Base-by-base conservation (phyloP, 768 basidiomycete species). In the Amylocystis lapponica region DNA sequence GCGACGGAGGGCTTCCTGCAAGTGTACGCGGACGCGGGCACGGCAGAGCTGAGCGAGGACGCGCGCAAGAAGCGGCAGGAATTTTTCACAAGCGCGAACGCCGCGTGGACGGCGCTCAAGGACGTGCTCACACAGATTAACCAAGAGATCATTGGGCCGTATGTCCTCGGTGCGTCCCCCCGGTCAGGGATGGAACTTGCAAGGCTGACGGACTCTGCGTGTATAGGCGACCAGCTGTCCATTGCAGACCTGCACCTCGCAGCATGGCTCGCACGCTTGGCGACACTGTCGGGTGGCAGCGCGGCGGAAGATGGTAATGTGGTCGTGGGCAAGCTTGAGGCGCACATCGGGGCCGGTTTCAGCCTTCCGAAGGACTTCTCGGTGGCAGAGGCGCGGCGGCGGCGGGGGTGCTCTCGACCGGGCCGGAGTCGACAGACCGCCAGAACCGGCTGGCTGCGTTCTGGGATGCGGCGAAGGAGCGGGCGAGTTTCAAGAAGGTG, bases 201-300 rank as follows among this genome's bases (percentile, higher is more conserved):
- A 29, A 32, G 5, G 33, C 12, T 34, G 17, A n/a, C 33, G 9
- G 11, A 23, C 26, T 3, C 33, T 34, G 33, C 33, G 33, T 27
- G n/a, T n/a, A 34, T 26, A 86, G 90, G 90, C 14, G 89, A 93
- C 54, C 88, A 93, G 50, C 60, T 90, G 53, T 88, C 83, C 5
- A 64, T 89, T 36, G 86, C 83, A 12, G 91, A 93, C 58, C 65
- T 91, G 43, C 89, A 91, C 56, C 72, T 91, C 16, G 80, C 78
- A 8, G 79, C 78, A 21, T 94, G 87, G 88, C 57, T 92, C 25
- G 65, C 76, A 9, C 73, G 79, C 21, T 51, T 90, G 4, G 74
- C 80, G 17, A 59, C 53, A 38, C 66, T 88, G 16, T 67, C 74
- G 1, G 85, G 83, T 2, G 86, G 76, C 0, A 59, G 59, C 20